A percentile compares a stretch with the other conserved stretches of the same genome.
These are phyloP conservation scores for Ambrosia trifida DNA, from an alignment of 129 eudicot genomes.

Conservation along the genomic window DNA sequence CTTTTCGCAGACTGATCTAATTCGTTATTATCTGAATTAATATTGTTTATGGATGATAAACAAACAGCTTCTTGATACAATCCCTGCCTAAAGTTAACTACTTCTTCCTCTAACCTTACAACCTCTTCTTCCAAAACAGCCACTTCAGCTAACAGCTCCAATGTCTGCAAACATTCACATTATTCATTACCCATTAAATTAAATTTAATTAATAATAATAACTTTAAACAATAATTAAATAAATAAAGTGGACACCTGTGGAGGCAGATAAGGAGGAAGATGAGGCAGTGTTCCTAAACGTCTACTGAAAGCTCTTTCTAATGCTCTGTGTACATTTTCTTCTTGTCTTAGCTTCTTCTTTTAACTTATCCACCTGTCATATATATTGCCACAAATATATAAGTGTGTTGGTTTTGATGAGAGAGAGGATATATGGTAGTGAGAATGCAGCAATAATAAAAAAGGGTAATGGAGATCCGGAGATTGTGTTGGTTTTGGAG, in stretches of 20 bases:
- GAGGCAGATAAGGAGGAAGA: slow-evolving; percentile 94
- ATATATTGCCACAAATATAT: slow-evolving; percentile 13
- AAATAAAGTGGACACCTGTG: slow-evolving; percentile 45
- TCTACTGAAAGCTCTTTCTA: slow-evolving; percentile 86
- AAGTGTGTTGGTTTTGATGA: slow-evolving; percentile 21
- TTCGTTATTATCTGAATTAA: slow-evolving; percentile 30
- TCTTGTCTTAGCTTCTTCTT: slow-evolving; percentile 88
- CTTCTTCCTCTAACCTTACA: slow-evolving; percentile 77
- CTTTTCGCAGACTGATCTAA: slow-evolving; percentile 12
- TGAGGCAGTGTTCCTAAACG: slow-evolving; percentile 94
- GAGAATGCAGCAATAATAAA: slow-evolving; percentile 26
- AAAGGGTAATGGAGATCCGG: slow-evolving; percentile 17
- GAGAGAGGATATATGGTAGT: slow-evolving; percentile 9
- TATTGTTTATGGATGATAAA: slow-evolving; percentile 43
- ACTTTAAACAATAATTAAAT: neutral
- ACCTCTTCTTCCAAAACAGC: slow-evolving; percentile 98
- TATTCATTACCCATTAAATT: neutral
- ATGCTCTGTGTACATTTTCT: slow-evolving; percentile 90
- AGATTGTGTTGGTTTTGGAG: slow-evolving; percentile 1
- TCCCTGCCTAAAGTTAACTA: slow-evolving; percentile 59
- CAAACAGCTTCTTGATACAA: slow-evolving; percentile 63
- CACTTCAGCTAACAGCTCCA: slow-evolving; percentile 94
- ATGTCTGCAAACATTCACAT: slow-evolving; percentile 48
- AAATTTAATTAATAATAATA: neutral
- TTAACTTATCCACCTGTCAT: slow-evolving; percentile 79